phyloP scores from a whole-genome alignment of 257 asterid species.

The Thymus quinquecostatus region DNA sequence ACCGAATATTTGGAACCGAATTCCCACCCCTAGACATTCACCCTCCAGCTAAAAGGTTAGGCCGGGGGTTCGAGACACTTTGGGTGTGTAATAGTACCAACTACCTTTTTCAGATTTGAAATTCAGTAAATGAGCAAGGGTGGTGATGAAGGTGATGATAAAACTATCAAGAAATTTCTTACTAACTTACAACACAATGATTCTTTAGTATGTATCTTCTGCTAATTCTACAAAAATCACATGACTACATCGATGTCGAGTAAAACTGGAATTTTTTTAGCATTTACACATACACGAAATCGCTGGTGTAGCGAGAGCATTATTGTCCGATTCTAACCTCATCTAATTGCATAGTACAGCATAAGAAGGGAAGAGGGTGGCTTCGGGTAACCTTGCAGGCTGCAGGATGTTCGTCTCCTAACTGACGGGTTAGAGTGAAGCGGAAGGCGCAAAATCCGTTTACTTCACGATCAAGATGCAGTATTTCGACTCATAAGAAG shows the following conservation, averaged over 20 bases:
- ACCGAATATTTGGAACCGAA: no score
- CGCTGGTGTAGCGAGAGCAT: not conserved
- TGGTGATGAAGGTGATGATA: no score
- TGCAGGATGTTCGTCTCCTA: not conserved
- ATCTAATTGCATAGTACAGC: not conserved
- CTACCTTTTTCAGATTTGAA: no score
- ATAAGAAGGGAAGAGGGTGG: not conserved
- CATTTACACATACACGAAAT: conserved; percentile 31
- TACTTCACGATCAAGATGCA: not conserved
- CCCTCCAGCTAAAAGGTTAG: no score
- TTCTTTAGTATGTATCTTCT: not conserved
- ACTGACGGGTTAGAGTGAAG: not conserved
- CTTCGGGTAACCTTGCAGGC: not conserved
- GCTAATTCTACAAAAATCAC: conserved; percentile 14
- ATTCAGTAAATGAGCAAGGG: no score
- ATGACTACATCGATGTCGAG: not conserved
- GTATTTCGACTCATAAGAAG: conserved; percentile 54
- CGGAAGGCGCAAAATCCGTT: no score
- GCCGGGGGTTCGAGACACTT: no score
- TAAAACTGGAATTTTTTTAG: not conserved
- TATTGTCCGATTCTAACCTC: conserved; percentile 1
- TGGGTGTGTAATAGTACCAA: no score
- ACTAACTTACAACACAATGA: not conserved
- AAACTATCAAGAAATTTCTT: not conserved
- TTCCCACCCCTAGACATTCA: no score